Evolutionary conservation across 2,329 filamentous ascomycete species (phyloP), one percentile per base, ranked within the genome.

Genomic region (Claviceps purpurea): DNA sequence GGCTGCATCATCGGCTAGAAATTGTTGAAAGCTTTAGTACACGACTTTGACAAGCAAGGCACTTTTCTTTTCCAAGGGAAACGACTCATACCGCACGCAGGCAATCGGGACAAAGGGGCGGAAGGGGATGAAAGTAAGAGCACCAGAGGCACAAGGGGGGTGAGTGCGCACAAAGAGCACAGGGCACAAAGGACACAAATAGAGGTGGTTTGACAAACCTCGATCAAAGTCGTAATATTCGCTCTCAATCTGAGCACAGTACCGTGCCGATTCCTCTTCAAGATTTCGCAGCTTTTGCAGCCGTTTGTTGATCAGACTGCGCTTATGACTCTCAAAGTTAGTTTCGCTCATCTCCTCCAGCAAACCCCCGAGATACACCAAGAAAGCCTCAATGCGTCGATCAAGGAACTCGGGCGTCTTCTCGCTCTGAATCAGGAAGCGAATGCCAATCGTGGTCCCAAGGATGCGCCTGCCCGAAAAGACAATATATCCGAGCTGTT

Each of bases 401-500:
- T 97, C 90, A 2, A 98, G 73, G 62, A 94, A 97, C 43, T 84
- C 76, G 0, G 87, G 85, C 2, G 84, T 82, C 64, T 85, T 85
- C 69, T 98, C 91, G 64, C 89, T 95, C 71, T 98, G 93, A 34
- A 98, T 89, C 56, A 97, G 79, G 57, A 98, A 85, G 5, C 90
- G 80, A 68, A 93, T 93, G 1, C 87, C 88, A 60, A 88, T 84
- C 0, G 85, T 91, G 0, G 86, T 89, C n/a, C 81, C 72, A 52
- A 85, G 81, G 50, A 78, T 77, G 41, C 84, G 76, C 11, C 82
- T 75, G 30, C 89, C 87, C 48, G 87, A 91, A 68, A 91, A 95
- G 0, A 98, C 91, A 50, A 98, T 87, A 60, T 98, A 98, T 13
- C 93, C 93, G 6, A 98, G 83, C 69, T 98, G 91, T 67, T 98